Evolutionary conservation across 2,329 filamentous ascomycete species (phyloP).

Genomic region (Hymenotorrendiella dingleyae): DNA sequence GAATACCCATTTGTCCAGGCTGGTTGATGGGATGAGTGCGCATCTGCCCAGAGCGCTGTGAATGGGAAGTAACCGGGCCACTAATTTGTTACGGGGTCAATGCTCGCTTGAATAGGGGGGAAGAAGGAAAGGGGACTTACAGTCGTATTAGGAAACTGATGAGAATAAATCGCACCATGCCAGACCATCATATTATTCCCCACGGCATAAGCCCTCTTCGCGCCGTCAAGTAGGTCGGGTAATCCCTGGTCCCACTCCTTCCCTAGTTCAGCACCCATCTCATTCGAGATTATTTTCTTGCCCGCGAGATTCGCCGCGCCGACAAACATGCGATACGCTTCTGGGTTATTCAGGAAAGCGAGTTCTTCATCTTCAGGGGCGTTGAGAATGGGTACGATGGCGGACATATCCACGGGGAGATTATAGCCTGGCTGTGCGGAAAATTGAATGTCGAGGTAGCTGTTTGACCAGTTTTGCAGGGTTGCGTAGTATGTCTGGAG

Average conservation of each 20-base stretch:
- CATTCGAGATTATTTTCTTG: constrained; percentile 35
- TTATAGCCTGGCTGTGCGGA: constrained; percentile 38
- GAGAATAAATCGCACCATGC: constrained; percentile 38
- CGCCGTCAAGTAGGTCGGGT: constrained; percentile 29
- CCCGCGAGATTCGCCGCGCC: constrained; percentile 36
- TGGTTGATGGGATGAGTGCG: constrained; percentile 36
- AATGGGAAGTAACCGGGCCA: constrained; percentile 45
- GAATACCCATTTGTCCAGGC: constrained; percentile 33
- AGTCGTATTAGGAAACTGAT: constrained; percentile 40
- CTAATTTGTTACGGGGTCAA: no score
- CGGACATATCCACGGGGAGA: constrained; percentile 38
- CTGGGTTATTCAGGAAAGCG: constrained; percentile 31
- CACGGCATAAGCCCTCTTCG: constrained; percentile 36
- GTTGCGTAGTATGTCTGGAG: constrained; percentile 26
- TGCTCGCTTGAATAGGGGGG: no score
- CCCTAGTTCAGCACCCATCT: constrained; percentile 29
- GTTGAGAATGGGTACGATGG: constrained; percentile 33
- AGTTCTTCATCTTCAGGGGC: constrained; percentile 38
- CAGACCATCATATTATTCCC: constrained; percentile 39
- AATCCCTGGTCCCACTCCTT: constrained; percentile 26
- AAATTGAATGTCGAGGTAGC: constrained; percentile 30
- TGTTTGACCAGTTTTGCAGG: constrained; percentile 30
- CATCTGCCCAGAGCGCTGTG: constrained; percentile 36
- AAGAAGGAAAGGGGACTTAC: no score
- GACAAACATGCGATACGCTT: constrained; percentile 36